phyloP scores from a whole-genome alignment of 1,139 yeast species.

The Blastobotrys aristatus region DNA sequence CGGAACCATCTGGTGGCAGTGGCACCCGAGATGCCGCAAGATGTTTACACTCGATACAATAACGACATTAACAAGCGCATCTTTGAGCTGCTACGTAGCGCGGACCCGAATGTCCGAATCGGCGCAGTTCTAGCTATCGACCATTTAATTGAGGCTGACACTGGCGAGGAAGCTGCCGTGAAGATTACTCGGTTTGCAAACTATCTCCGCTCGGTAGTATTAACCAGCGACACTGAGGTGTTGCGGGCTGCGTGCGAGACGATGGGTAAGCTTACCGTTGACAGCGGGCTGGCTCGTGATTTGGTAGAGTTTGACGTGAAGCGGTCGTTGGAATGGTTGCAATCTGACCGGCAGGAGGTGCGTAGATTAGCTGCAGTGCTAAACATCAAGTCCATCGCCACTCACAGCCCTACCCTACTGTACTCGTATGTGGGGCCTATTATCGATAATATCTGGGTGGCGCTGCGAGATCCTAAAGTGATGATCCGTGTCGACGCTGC shows the following conservation, averaged over 20 bases:
- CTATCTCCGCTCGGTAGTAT: slow-evolving; percentile 72
- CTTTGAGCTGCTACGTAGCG: slow-evolving; percentile 76
- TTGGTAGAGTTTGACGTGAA: slow-evolving; percentile 91
- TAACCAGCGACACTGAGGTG: slow-evolving; percentile 76
- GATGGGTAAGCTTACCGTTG: slow-evolving; percentile 80
- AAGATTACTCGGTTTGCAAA: slow-evolving; percentile 89
- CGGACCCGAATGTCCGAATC: slow-evolving; percentile 64
- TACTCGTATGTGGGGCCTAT: slow-evolving; percentile 75
- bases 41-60: slow-evolving; percentile 73
- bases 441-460: slow-evolving; percentile 81
- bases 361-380: slow-evolving; percentile 89
- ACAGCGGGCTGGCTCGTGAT: slow-evolving; percentile 87
- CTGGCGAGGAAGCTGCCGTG: slow-evolving; percentile 72
- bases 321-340: slow-evolving; percentile 86
- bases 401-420: slow-evolving; percentile 79
- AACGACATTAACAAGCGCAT: slow-evolving; percentile 84
- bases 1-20: slow-evolving; percentile 61
- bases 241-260: slow-evolving; percentile 85
- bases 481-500: slow-evolving; percentile 82
- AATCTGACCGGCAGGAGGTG: slow-evolving; percentile 72
- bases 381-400: slow-evolving; percentile 76
- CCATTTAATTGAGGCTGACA: slow-evolving; percentile 74
- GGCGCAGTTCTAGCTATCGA: slow-evolving; percentile 93
- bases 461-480: slow-evolving; percentile 71
- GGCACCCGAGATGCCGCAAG: slow-evolving; percentile 71